Evolutionary conservation across 495 filamentous ascomycete genomes (phyloP), one percentile per base, ranked within the genome.

Genomic region (Rhizodiscina lignyota): DNA sequence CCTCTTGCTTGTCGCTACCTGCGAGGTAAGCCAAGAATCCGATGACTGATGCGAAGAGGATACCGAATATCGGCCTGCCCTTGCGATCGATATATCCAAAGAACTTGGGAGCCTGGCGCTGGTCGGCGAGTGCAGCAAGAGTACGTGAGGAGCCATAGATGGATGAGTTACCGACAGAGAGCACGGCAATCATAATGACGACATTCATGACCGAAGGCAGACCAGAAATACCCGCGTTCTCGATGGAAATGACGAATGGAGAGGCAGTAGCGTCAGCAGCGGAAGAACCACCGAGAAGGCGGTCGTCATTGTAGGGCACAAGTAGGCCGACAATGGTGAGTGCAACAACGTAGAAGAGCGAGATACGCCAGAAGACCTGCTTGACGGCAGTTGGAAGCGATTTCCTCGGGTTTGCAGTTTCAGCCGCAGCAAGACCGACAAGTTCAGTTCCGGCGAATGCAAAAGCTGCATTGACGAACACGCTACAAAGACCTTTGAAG

Each of bases 281-380:
- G 18, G 5, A 35, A 10, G 20, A 31, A 13, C 32, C 38, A 18
- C 26, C 33, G 13, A 56, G 42, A 18, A 59, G 50, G 6, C 37
- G 34, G 4, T 4, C 6, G 15, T 58, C 44, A 23, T 39, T 48
- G 18, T 52, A 51, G 11, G 56, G 52, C 1, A 59, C 50, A 18
- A 52, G 33, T 17, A 57, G 41, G 13, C 56, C 56, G 21, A 59
- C 47, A 6, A 59, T 30, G 18, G 40, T 36, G 5, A 59, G 41
- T 12, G 44, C 52, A 19, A 59, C 42, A 34, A 57, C 46, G 39
- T 57, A 55, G 44, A 55, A 56, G 42, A 94, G 66, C 12, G 73
- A 72, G 54, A 94, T 94, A 50, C 85, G 77, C 85, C 85, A 94
- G 58, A 94, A 94, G 23, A 94, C 84, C 55, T 94, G 84, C 53